Evolutionary conservation across 768 basidiomycete species (phyloP).

Genomic region (Clitopilus passeckerianus): DNA sequence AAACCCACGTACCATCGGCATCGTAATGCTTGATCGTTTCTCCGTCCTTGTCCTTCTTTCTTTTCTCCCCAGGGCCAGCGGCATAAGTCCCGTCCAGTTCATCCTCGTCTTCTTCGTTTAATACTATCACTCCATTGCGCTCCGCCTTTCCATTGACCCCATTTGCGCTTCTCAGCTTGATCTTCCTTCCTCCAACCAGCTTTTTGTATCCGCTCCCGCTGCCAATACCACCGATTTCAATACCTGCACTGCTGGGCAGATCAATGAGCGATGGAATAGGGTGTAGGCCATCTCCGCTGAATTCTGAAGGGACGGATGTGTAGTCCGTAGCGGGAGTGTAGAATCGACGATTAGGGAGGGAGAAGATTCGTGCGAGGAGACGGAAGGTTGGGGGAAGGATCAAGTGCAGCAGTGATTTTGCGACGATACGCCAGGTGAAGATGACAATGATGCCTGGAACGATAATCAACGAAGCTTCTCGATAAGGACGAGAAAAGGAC

Average conservation of each 20-base stretch:
- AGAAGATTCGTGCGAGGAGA: constrained; percentile 57
- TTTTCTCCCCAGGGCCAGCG: background rate
- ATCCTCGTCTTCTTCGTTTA: background rate
- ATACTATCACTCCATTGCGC: background rate
- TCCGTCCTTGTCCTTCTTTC: constrained; percentile 24
- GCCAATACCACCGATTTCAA: constrained; percentile 41
- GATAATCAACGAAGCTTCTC: background rate
- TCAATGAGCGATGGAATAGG: constrained; percentile 87
- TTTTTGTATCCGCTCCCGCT: constrained; percentile 25
- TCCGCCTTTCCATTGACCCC: constrained; percentile 11
- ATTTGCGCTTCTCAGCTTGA: constrained; percentile 48
- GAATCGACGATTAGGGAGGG: constrained; percentile 79
- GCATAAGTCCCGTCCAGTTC: background rate
- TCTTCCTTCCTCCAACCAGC: constrained; percentile 39
- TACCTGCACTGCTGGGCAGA: constrained; percentile 46
- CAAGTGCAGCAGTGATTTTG: constrained; percentile 70
- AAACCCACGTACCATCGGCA: constrained; percentile 65
- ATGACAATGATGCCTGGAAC: constrained; percentile 66
- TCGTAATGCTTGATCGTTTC: constrained; percentile 67
- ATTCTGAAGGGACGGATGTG: constrained; percentile 56
- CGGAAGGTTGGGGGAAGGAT: constrained; percentile 85
- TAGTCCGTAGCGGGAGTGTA: constrained; percentile 94
- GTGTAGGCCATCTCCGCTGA: constrained; percentile 45
- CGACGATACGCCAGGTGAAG: constrained; percentile 84
- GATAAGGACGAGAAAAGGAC: constrained; percentile 6